Evolutionary conservation across 1,284 basidiomycete species (phyloP), one percentile per base, ranked within the genome.

Genomic region (Ustilago hordei): DNA sequence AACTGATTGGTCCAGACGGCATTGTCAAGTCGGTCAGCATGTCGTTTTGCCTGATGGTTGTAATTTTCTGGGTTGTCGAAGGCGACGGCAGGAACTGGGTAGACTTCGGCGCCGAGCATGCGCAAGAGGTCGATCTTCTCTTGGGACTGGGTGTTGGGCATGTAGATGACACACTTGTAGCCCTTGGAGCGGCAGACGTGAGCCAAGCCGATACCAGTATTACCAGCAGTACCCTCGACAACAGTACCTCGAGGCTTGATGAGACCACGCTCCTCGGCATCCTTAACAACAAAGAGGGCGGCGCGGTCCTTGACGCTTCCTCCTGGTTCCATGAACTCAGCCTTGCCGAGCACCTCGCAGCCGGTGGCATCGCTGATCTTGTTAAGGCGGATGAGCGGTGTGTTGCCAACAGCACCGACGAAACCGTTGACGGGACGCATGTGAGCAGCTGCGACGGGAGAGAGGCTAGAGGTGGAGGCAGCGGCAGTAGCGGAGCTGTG

Each of bases 1-100:
- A 98, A 98, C 87, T 99, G 96, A 88, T 99, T 92, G n/a, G 95
- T 98, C 96, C 97, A 99, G 68, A 98, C 91, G 23, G 95, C 93
- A 84, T 98, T 98, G n/a, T 91, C 90, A 38, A 92, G 88, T n/a
- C 88, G 87, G 61, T 91, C 90, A 53, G 96, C 96, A 80, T 92
- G 94, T 72, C 95, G 92, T 60, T 92, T 91, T 36, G 97, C 97
- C 88, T 96, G 96, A 88, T 99, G 97, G 87, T 99, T 99, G 89
- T 98, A 99, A 88, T 99, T 99, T 74, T 90, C 88, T 9, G 95
- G 95, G 87, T 99, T 93, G 84, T 98, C 95, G 85, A 94, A 99
- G 2, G 96, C 92, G 39, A 99, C 96, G 4, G 95, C 96, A 15
- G 95, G 95, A 2, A 99, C 96, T 45, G 96, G 93, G 82, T 94